phyloP scores from a whole-genome alignment of 768 basidiomycete species.

The Amanita rubescens region DNA sequence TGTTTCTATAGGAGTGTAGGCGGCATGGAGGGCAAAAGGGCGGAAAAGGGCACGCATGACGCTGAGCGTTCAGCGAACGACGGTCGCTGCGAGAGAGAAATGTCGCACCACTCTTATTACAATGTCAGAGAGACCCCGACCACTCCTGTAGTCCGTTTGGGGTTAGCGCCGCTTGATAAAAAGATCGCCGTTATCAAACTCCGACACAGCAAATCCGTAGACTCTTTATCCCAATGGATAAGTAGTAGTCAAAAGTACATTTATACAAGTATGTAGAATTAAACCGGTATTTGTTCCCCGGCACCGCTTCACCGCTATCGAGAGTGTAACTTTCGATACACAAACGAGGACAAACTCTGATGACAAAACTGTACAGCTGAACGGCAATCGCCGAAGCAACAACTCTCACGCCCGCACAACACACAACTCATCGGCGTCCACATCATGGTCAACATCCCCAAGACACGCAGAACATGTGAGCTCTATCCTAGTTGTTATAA shows the following conservation, averaged over 20 bases:
- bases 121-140: not conserved
- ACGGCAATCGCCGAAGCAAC: slow-evolving; percentile 30
- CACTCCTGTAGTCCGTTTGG: not conserved
- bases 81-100: not conserved
- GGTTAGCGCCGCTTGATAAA: too few relatives aligned
- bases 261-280: too few relatives aligned
- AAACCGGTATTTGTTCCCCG: too few relatives aligned
- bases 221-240: too few relatives aligned
- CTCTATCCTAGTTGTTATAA: slow-evolving; percentile 10
- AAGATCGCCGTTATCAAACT: too few relatives aligned
- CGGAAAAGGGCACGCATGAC: slow-evolving; percentile 53
- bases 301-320: too few relatives aligned
- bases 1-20: slow-evolving; percentile 77
- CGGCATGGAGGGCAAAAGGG: slow-evolving; percentile 65
- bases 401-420: slow-evolving; percentile 20
- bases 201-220: too few relatives aligned
- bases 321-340: too few relatives aligned
- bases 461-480: slow-evolving; percentile 98
- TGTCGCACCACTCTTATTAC: slow-evolving; percentile 1
- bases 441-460: slow-evolving; percentile 93
- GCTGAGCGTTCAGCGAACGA: not conserved
- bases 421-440: slow-evolving; percentile 21
- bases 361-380: slow-evolving; percentile 29
- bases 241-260: too few relatives aligned
- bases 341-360: slow-evolving; percentile 20